A percentile compares a stretch with the other conserved stretches of the same genome.
Conservation (phyloP, 805 yeast genomes). For the Scheffersomyces amazonensis region DNA sequence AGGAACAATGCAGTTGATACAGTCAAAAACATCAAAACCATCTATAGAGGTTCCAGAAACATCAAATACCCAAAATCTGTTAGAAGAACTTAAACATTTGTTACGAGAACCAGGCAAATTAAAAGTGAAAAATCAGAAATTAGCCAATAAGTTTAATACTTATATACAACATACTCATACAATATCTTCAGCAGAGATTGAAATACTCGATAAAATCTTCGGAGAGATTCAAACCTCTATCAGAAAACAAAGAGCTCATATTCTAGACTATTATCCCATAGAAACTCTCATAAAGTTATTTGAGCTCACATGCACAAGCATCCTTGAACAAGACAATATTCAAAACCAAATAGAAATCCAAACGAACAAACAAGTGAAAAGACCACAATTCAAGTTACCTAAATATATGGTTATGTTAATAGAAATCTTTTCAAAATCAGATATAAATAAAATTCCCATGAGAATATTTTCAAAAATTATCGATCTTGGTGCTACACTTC, state of each 20-base stretch:
- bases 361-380: neutral
- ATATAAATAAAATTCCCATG: slow-evolving; percentile 11
- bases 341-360: neutral
- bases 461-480: slow-evolving; percentile 21
- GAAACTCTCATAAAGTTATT: neutral
- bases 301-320: slow-evolving; percentile 8
- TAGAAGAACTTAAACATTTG: slow-evolving; percentile 21
- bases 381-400: slow-evolving; percentile 17
- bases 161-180: neutral
- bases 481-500: slow-evolving; percentile 22
- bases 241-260: neutral
- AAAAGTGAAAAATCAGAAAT: slow-evolving; percentile 13
- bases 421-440: slow-evolving; percentile 12
- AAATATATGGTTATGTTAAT: slow-evolving; percentile 25
- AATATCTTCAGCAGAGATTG: neutral
- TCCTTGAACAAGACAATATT: slow-evolving; percentile 2
- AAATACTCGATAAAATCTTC: neutral
- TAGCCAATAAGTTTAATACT: slow-evolving; percentile 14
- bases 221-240: neutral
- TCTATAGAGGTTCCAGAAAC: no score
- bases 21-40: no score
- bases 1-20: no score
- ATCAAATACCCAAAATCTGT: no score
- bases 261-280: neutral
- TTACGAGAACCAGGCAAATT: slow-evolving; percentile 23